These are phyloP conservation scores for Glycyrrhiza uralensis DNA, from an alignment of 306 rosid species.

Conservation along the genomic window DNA sequence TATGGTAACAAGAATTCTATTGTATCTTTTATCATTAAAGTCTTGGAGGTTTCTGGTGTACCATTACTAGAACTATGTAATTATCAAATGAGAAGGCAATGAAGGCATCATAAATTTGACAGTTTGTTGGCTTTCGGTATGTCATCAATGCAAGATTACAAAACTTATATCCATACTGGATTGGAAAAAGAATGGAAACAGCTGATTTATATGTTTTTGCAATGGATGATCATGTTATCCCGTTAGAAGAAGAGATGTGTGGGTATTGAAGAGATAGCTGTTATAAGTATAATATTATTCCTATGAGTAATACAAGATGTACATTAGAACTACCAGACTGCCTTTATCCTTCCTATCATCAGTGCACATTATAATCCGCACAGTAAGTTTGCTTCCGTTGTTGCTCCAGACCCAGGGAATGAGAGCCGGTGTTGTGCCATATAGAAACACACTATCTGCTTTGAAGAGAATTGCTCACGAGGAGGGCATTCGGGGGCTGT, in stretches of 20 bases:
- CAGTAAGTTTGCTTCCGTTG: slow-evolving; percentile 21
- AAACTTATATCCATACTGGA: neutral
- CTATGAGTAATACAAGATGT: neutral
- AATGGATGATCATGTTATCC: neutral
- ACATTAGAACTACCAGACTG: neutral
- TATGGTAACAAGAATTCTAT: neutral
- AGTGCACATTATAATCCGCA: neutral
- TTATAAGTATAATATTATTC: neutral
- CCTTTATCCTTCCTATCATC: neutral
- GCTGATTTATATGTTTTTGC: neutral
- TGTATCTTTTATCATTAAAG: neutral
- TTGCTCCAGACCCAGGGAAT: slow-evolving; percentile 76
- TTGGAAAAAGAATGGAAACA: neutral
- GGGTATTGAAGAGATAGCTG: neutral
- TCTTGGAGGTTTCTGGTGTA: slow-evolving; percentile 6
- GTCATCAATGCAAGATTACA: neutral
- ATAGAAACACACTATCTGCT: slow-evolving; percentile 68
- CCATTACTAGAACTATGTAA: slow-evolving; percentile 30
- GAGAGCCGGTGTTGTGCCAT: slow-evolving; percentile 69
- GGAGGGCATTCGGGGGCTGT: slow-evolving; percentile 90
- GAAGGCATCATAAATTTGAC: neutral
- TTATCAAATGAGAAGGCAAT: neutral
- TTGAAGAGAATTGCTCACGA: slow-evolving; percentile 79
- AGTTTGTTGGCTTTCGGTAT: slow-evolving; percentile 10
- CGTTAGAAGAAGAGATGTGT: neutral